These are phyloP conservation scores for Cladobotryum mycophilum DNA, from an alignment of 2,329 filamentous ascomycete species.

Conservation along the genomic window DNA sequence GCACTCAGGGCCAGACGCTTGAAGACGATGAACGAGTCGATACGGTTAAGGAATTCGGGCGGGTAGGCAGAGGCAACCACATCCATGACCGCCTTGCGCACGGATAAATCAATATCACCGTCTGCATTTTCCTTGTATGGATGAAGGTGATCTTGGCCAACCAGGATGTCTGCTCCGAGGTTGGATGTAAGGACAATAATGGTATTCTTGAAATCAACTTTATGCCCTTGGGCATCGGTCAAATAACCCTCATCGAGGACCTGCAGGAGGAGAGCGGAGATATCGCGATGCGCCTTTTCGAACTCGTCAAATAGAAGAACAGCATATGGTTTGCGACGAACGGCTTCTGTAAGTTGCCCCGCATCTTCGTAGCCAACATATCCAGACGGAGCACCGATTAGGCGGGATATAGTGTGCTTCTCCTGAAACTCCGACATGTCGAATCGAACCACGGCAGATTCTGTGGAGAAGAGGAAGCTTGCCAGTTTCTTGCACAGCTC, in stretches of 20 bases:
- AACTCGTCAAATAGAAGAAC: conserved; percentile 96
- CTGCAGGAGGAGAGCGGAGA: conserved; percentile 84
- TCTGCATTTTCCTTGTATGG: conserved; percentile 56
- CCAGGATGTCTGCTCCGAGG: conserved; percentile 84
- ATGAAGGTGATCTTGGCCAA: conserved; percentile 62
- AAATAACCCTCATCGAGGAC: conserved; percentile 95
- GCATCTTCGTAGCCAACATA: conserved; percentile 97
- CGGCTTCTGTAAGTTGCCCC: conserved; percentile 90
- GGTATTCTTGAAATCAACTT: conserved; percentile 93
- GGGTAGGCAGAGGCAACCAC: conserved; percentile 70
- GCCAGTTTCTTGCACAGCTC: conserved; percentile 96
- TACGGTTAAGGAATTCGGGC: conserved; percentile 92
- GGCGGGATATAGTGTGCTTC: conserved; percentile 87
- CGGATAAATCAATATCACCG: conserved; percentile 64
- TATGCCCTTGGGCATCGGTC: conserved; percentile 91
- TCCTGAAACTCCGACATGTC: conserved; percentile 99
- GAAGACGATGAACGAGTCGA: conserved; percentile 96
- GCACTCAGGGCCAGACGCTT: conserved; percentile 73
- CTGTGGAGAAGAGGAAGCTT: conserved; percentile 85
- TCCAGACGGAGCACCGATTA: conserved; percentile 88
- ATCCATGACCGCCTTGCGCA: conserved; percentile 80
- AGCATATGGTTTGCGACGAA: conserved; percentile 89
- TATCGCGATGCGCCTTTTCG: conserved; percentile 94
- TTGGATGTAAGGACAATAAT: conserved; percentile 96
- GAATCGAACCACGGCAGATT: conserved; percentile 84